A percentile compares a stretch with the other conserved stretches of the same genome.
Evolutionary conservation across 2,329 filamentous ascomycete species (phyloP).

Genomic region (Aspergillus calidoustus): DNA sequence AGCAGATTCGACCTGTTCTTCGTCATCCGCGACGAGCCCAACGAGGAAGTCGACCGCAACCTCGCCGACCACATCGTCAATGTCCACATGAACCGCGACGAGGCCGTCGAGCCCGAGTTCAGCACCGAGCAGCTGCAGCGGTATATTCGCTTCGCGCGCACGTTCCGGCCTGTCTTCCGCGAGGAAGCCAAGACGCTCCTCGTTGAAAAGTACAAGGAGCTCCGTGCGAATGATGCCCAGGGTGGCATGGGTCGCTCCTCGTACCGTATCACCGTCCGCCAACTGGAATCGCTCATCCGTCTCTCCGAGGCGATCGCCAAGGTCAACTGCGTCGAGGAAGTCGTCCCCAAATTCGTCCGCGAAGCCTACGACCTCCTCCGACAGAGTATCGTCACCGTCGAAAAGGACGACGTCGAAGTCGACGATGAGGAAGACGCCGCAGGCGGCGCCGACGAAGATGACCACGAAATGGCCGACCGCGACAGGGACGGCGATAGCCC

Average conservation of each 20-base stretch:
- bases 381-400: slow-evolving; percentile 95
- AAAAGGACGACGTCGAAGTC: slow-evolving; percentile 96
- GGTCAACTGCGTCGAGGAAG: slow-evolving; percentile 92
- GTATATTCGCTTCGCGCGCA: slow-evolving; percentile 94
- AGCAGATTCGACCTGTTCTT: slow-evolving; percentile 99
- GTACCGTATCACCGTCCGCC: slow-evolving; percentile 95
- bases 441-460: slow-evolving; percentile 52
- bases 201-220: slow-evolving; percentile 93
- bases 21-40: slow-evolving; percentile 94
- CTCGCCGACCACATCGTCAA: slow-evolving; percentile 93
- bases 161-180: slow-evolving; percentile 91
- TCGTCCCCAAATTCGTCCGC: slow-evolving; percentile 80
- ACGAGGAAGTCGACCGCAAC: slow-evolving; percentile 86
- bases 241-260: slow-evolving; percentile 93
- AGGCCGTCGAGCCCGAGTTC: slow-evolving; percentile 89
- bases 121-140: slow-evolving; percentile 95
- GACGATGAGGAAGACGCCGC: slow-evolving; percentile 72
- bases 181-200: slow-evolving; percentile 83
- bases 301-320: slow-evolving; percentile 98
- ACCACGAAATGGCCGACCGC: slow-evolving; percentile 56
- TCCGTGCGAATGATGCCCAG: slow-evolving; percentile 89
- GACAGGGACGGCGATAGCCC: slow-evolving; percentile 56
- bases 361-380: slow-evolving; percentile 91
- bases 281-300: slow-evolving; percentile 94
- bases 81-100: slow-evolving; percentile 90